Conservation (phyloP, 352 stramenopile species). For the Pythium guiyangense region DNA sequence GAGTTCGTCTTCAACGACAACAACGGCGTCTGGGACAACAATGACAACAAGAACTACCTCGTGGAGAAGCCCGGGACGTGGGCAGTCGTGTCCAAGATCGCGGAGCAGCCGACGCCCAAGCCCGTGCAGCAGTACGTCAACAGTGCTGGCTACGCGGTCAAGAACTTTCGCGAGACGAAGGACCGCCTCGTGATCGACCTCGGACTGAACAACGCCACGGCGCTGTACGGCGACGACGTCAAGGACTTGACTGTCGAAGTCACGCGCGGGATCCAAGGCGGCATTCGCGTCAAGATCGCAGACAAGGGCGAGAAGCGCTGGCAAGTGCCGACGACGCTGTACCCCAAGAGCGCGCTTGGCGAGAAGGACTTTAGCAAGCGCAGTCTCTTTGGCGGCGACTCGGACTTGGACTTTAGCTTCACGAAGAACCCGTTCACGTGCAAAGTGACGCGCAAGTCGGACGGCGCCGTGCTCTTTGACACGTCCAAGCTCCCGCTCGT, state of each 20-base stretch:
- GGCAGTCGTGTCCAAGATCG: conserved; percentile 33
- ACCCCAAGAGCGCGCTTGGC: conserved; percentile 5
- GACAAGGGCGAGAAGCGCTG: conserved; percentile 18
- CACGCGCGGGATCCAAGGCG: conserved; percentile 12
- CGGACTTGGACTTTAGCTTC: conserved; percentile 23
- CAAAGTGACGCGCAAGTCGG: conserved; percentile 27
- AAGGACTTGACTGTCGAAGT: conserved; percentile 38
- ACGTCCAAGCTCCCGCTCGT: conserved; percentile 27
- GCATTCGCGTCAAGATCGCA: conserved; percentile 21
- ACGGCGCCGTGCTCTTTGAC: conserved; percentile 42
- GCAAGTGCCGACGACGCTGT: conserved; percentile 17
- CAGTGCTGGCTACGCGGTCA: conserved; percentile 24
- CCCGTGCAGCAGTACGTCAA: conserved; percentile 17
- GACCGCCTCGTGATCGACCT: conserved; percentile 20
- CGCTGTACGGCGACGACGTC: conserved; percentile 29
- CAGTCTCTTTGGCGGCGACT: conserved; percentile 10
- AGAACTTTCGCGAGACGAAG: conserved; percentile 11
- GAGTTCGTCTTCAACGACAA: conserved; percentile 52
- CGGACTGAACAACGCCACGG: conserved; percentile 15
- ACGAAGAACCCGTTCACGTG: conserved; percentile 34
- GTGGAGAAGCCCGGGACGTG: conserved; percentile 28
- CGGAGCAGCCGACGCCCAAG: conserved; percentile 11
- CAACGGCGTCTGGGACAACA: conserved; percentile 43
- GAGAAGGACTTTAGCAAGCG: conserved; percentile 8
- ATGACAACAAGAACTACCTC: conserved; percentile 36